Conservation (phyloP, 192 early-diverging fungal genomes). For the Rhizophagus sp. region DNA sequence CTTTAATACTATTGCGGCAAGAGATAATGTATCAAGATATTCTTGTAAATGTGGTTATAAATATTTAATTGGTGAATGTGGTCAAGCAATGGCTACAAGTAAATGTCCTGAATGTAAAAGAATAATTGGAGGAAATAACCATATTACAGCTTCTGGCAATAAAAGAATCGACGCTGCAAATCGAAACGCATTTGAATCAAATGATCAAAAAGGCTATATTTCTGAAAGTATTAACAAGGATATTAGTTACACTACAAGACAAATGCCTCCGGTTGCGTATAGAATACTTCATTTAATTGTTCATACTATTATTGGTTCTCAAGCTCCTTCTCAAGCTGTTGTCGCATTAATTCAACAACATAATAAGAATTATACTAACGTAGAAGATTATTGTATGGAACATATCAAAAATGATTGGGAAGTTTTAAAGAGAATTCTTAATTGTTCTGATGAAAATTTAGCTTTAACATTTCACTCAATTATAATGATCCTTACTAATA, state of each 20-base stretch:
- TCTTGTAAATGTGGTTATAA: background rate
- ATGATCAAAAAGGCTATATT: slow-evolving; percentile 4
- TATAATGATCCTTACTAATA: background rate
- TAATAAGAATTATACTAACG: background rate
- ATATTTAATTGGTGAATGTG: slow-evolving; percentile 1
- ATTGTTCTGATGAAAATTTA: slow-evolving; percentile 26
- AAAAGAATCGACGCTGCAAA: background rate
- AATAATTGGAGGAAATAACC: background rate
- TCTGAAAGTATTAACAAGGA: background rate
- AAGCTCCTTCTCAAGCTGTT: background rate
- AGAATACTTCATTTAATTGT: slow-evolving; percentile 20
- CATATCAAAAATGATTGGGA: slow-evolving; percentile 28
- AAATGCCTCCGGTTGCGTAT: slow-evolving; percentile 16
- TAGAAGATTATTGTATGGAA: slow-evolving; percentile 6
- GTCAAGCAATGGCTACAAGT: background rate
- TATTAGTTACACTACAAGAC: background rate
- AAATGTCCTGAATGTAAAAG: slow-evolving; percentile 1
- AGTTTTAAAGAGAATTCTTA: background rate
- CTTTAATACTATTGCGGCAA: background rate
- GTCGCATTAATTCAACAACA: background rate
- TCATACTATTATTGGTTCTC: slow-evolving; percentile 14
- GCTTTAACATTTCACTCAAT: slow-evolving; percentile 19
- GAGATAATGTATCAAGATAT: background rate
- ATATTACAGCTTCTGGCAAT: background rate
- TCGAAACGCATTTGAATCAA: background rate